Evolutionary conservation across 2,329 filamentous ascomycete species (phyloP).

Genomic region (Talaromyces piceae): DNA sequence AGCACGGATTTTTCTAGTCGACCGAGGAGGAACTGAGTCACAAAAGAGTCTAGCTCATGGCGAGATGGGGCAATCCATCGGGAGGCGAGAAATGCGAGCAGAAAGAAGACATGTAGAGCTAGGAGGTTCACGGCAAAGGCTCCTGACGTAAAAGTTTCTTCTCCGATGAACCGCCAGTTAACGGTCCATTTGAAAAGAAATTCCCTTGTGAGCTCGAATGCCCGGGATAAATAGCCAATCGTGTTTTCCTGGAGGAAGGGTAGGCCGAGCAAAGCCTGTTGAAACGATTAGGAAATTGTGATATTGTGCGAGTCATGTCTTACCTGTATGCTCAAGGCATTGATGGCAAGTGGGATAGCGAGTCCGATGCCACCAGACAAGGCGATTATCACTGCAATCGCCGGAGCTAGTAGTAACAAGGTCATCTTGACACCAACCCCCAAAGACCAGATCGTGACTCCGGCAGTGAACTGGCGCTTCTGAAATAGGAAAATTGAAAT

Average conservation of each 20-base stretch:
- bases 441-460: conserved; percentile 63
- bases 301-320: conserved; percentile 19
- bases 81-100: conserved; percentile 57
- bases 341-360: conserved; percentile 59
- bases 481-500: conserved; percentile 72
- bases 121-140: conserved; percentile 63
- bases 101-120: conserved; percentile 55
- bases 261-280: conserved; percentile 46
- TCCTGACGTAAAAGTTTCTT: conserved; percentile 67
- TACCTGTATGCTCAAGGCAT: conserved; percentile 75
- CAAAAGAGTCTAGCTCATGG: conserved; percentile 50
- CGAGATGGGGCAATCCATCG: conserved; percentile 67
- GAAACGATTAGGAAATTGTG: not conserved
- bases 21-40: conserved; percentile 46
- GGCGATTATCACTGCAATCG: conserved; percentile 67
- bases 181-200: conserved; percentile 99
- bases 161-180: conserved; percentile 94
- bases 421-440: conserved; percentile 96
- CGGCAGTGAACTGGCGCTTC: conserved; percentile 63
- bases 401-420: conserved; percentile 72
- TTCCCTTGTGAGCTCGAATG: conserved; percentile 83
- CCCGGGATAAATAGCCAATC: conserved; percentile 66
- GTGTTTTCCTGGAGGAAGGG: conserved; percentile 63
- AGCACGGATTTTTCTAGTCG: conserved; percentile 50
- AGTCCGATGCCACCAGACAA: conserved; percentile 61